phyloP scores from a whole-genome alignment of 305 asterid species.

The Plantago coronopus region DNA sequence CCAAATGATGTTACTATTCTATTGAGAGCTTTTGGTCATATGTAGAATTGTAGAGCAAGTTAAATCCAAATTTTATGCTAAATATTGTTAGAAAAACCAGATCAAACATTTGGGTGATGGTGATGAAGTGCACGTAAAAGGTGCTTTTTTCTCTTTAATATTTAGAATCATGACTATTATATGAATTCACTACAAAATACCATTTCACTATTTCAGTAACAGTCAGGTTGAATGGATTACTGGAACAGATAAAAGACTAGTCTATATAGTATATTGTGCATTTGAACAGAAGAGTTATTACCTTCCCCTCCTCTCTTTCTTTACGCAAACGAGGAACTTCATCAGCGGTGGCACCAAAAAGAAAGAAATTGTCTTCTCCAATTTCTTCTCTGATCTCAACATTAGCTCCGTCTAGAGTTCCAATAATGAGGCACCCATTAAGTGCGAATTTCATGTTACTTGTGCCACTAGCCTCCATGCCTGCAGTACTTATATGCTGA shows the following conservation, averaged over 20 bases:
- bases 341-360: constrained; percentile 93
- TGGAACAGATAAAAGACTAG: background rate
- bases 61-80: background rate
- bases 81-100: background rate
- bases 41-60: no score
- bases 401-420: constrained; percentile 97
- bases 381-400: constrained; percentile 98
- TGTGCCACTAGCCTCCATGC: constrained; percentile 99
- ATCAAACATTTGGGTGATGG: background rate
- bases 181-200: no score
- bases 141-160: no score
- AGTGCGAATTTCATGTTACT: constrained; percentile 99
- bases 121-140: no score
- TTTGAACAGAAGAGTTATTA: constrained; percentile 25
- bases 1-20: constrained; percentile 2
- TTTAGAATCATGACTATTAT: no score
- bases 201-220: no score
- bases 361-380: constrained; percentile 85
- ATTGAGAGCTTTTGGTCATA: background rate
- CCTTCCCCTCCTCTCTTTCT: constrained; percentile 93
- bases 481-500: constrained; percentile 98
- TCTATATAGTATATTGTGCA: constrained; percentile 8
- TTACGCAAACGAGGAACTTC: constrained; percentile 79
- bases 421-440: constrained; percentile 96
- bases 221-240: background rate